Percentiles rank a stretch among this genome's conserved stretches.
phyloP scores from a whole-genome alignment of 306 rosid genomes.

The Vigna angularis region DNA sequence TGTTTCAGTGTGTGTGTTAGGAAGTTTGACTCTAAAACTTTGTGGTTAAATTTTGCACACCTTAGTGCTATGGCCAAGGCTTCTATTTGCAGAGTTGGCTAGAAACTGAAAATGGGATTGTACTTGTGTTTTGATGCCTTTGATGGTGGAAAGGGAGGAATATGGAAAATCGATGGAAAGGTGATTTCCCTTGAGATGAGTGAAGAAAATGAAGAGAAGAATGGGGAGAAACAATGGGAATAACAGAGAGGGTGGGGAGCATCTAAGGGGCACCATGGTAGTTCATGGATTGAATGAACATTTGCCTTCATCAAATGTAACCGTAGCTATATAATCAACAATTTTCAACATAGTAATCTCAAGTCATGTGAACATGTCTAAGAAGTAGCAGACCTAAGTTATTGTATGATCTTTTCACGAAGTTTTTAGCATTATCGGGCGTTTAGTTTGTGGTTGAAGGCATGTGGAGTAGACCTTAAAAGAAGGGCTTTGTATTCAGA shows the following conservation, averaged over 20 bases:
- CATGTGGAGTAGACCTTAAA: slow-evolving; percentile 23
- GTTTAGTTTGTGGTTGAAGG: slow-evolving; percentile 21
- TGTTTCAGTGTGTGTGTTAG: too few species aligned
- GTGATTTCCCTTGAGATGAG: slow-evolving; percentile 18
- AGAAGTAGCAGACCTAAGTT: slow-evolving; percentile 38
- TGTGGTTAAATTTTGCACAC: slow-evolving; percentile 19
- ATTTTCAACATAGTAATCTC: neutral
- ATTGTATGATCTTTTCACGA: slow-evolving; percentile 23
- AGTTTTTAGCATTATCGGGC: neutral
- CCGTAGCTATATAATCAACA: neutral
- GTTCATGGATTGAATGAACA: neutral
- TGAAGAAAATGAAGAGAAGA: slow-evolving; percentile 35
- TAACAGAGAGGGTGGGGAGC: slow-evolving; percentile 11
- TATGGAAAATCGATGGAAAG: neutral
- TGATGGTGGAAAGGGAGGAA: neutral
- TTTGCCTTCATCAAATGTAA: neutral
- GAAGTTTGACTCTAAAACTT: neutral
- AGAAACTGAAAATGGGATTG: slow-evolving; percentile 22
- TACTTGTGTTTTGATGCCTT: neutral
- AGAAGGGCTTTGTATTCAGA: slow-evolving; percentile 15
- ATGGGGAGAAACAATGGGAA: slow-evolving; percentile 18
- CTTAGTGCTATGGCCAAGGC: slow-evolving; percentile 31
- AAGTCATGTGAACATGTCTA: slow-evolving; percentile 42
- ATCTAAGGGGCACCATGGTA: slow-evolving; percentile 19
- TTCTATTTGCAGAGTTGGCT: slow-evolving; percentile 40